Conservation (phyloP, 2,329 filamentous ascomycete genomes). For the Diaporthe sp. region DNA sequence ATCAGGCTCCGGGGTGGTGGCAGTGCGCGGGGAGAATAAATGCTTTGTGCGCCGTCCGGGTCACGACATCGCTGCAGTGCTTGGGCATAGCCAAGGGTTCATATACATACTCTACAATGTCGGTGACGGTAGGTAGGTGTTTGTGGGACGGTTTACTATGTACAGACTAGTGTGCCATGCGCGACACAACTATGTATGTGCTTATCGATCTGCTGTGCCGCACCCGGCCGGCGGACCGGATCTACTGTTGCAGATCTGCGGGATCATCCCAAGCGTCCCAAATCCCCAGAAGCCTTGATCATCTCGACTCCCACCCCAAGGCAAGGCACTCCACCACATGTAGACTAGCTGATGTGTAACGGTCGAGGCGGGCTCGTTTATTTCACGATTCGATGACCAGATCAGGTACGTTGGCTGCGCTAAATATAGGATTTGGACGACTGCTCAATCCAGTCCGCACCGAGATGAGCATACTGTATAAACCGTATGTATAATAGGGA, state of each 20-base stretch:
- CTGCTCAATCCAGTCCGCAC: not conserved
- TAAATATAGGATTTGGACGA: not conserved
- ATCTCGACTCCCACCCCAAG: not conserved
- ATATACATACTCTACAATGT: not conserved
- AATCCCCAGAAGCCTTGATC: not conserved
- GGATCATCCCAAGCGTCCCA: not conserved
- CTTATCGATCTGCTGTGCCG: conserved; percentile 6
- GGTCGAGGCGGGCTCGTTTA: not conserved
- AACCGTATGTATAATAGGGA: not conserved
- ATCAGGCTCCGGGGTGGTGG: not conserved
- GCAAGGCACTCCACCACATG: not conserved
- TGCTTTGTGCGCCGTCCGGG: not conserved
- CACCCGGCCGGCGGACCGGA: conserved; percentile 15
- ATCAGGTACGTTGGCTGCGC: not conserved
- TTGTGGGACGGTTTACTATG: too few species aligned
- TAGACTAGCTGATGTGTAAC: not conserved
- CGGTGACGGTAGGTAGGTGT: not conserved
- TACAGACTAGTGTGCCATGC: not conserved
- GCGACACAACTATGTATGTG: not conserved
- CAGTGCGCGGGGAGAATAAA: not conserved
- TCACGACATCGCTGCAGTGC: not conserved
- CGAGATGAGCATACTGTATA: not conserved
- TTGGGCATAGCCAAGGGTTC: conserved; percentile 5
- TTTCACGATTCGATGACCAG: not conserved
- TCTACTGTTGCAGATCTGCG: conserved; percentile 31